These are phyloP conservation scores for Trichoderma pleuroti DNA, from an alignment of 2,329 filamentous ascomycete genomes.

Conservation along the genomic window DNA sequence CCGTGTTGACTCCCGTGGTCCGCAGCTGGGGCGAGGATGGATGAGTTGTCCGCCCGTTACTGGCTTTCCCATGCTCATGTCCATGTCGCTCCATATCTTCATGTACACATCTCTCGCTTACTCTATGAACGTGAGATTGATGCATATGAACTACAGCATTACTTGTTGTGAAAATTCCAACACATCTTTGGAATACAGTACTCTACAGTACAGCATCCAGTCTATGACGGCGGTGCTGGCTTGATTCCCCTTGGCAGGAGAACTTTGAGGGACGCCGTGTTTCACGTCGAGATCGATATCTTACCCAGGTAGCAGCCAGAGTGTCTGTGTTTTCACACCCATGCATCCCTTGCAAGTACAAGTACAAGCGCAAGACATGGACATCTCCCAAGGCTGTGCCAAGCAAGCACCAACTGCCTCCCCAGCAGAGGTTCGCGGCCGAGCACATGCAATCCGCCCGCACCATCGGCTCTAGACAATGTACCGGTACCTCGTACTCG, in stretches of 20 bases:
- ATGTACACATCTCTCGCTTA: not conserved
- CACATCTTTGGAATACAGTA: not conserved
- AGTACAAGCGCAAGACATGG: not conserved
- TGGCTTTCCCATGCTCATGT: not conserved
- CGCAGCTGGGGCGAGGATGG: not conserved
- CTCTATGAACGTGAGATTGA: not conserved
- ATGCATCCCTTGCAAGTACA: not conserved
- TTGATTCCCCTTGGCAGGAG: not conserved
- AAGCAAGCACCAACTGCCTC: not conserved
- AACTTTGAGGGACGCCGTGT: not conserved
- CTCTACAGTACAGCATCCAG: not conserved
- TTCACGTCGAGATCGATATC: conserved; percentile 6
- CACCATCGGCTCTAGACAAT: not conserved
- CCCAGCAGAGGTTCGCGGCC: not conserved
- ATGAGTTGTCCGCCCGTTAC: conserved; percentile 5
- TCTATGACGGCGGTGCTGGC: not conserved
- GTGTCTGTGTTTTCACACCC: not conserved
- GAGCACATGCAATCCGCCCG: not conserved
- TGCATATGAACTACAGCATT: not conserved
- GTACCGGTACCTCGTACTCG: not conserved
- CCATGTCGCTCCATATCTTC: not conserved
- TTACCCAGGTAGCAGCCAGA: not conserved
- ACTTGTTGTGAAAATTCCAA: not conserved
- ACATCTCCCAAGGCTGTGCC: not conserved
- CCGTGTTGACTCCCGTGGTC: conserved; percentile 1